A percentile compares a stretch with the other conserved stretches of the same genome.
Conservation (phyloP, 2,329 filamentous ascomycete genomes). For the Paraphaeosphaeria sporulosa region DNA sequence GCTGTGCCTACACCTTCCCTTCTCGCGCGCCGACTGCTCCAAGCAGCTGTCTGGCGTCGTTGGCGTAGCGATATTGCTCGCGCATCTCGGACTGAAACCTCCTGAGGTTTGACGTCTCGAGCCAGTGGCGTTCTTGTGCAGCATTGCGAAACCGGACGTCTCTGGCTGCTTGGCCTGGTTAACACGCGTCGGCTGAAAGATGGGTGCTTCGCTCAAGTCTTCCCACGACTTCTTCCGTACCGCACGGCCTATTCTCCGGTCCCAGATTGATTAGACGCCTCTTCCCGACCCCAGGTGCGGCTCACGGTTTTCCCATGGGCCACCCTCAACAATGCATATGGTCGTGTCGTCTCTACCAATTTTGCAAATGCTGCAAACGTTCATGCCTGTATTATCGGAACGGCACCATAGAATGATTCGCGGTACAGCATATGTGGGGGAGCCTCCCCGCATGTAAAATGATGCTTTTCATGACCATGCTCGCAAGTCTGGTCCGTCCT, state of each 20-base stretch:
- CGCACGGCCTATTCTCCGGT: background rate
- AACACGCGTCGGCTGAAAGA: background rate
- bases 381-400: background rate
- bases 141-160: constrained; percentile 6
- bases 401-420: background rate
- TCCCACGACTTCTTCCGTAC: background rate
- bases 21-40: background rate
- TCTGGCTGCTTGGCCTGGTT: background rate
- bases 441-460: background rate
- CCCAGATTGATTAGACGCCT: background rate
- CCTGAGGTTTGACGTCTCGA: background rate
- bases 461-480: background rate
- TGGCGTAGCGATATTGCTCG: background rate
- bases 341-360: background rate
- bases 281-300: background rate
- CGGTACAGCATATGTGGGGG: background rate
- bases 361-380: background rate
- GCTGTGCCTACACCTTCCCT: background rate
- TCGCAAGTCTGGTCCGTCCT: background rate
- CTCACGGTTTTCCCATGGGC: constrained; percentile 3
- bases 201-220: background rate
- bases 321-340: background rate
- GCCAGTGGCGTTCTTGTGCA: constrained; percentile 3
- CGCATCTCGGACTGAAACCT: background rate
- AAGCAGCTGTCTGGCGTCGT: background rate